phyloP scores from a whole-genome alignment of 768 basidiomycete genomes.

The Hygrocybe coccinea region DNA sequence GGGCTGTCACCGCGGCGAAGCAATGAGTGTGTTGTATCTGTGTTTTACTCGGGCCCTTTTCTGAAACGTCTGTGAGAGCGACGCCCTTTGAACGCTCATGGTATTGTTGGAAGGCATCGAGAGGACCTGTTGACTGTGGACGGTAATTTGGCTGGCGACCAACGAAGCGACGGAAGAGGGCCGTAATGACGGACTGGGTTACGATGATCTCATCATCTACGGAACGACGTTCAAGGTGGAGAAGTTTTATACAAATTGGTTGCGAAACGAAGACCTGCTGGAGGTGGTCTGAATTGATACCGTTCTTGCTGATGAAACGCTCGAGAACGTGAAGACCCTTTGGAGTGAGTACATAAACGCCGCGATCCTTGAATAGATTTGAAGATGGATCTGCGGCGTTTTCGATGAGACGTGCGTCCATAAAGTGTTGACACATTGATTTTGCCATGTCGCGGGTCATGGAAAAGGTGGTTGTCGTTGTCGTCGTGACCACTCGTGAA shows the following conservation, averaged over 20 bases:
- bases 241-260: slow-evolving; percentile 94
- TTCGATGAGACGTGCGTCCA: slow-evolving; percentile 97
- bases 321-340: slow-evolving; percentile 98
- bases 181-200: slow-evolving; percentile 87
- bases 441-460: slow-evolving; percentile 99
- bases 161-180: slow-evolving; percentile 92
- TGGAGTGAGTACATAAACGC: slow-evolving; percentile 91
- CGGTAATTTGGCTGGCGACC: slow-evolving; percentile 83
- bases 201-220: slow-evolving; percentile 97
- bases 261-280: slow-evolving; percentile 84
- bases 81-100: slow-evolving; percentile 76
- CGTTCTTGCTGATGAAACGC: slow-evolving; percentile 99
- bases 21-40: slow-evolving; percentile 58
- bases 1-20: slow-evolving; percentile 79
- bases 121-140: slow-evolving; percentile 39
- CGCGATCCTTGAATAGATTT: slow-evolving; percentile 94
- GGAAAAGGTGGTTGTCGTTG: slow-evolving; percentile 98
- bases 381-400: slow-evolving; percentile 88
- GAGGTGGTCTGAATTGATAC: slow-evolving; percentile 91
- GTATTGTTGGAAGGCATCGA: slow-evolving; percentile 67
- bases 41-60: slow-evolving; percentile 52
- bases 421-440: slow-evolving; percentile 99
- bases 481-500: slow-evolving; percentile 96
- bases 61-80: slow-evolving; percentile 63
- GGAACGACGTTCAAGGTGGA: slow-evolving; percentile 91